Percentiles rank a stretch among this genome's conserved stretches.
These are phyloP conservation scores for Pyronema domesticum DNA, from an alignment of 495 filamentous ascomycete species.

Conservation along the genomic window DNA sequence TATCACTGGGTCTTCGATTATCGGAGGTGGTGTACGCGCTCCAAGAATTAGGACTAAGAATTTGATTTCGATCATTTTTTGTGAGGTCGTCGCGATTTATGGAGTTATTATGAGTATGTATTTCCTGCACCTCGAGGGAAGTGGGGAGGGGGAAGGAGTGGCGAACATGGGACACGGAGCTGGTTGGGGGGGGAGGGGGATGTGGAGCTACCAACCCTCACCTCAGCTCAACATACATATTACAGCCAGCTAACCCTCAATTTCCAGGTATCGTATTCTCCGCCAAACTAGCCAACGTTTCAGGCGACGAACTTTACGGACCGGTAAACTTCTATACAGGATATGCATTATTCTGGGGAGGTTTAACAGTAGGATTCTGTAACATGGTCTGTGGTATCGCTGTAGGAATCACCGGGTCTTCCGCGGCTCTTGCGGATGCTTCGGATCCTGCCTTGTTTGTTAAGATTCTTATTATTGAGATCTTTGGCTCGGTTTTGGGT, in stretches of 20 bases:
- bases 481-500: constrained; percentile 95
- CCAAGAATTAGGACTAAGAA: constrained; percentile 98
- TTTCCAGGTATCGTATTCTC: constrained; percentile 63
- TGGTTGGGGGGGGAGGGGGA: too few species aligned
- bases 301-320: constrained; percentile 37
- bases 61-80: constrained; percentile 99
- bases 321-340: constrained; percentile 79
- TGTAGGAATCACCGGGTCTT: constrained; percentile 94
- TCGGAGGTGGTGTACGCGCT: constrained; percentile 88
- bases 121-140: not conserved
- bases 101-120: constrained; percentile 85
- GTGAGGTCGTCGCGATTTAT: constrained; percentile 99
- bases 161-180: too few species aligned
- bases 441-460: constrained; percentile 92
- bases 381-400: constrained; percentile 92
- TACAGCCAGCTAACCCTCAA: not conserved
- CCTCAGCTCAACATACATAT: not conserved
- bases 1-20: constrained; percentile 94
- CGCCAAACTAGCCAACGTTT: constrained; percentile 45
- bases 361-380: constrained; percentile 81
- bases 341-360: constrained; percentile 89
- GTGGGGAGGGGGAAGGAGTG: too few species aligned
- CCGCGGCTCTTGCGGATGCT: constrained; percentile 89
- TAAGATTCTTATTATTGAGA: constrained; percentile 97
- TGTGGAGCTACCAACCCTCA: too few species aligned